Base-by-base conservation (phyloP, 192 early-diverging fungal species). In the Fimicolochytrium jonesii region DNA sequence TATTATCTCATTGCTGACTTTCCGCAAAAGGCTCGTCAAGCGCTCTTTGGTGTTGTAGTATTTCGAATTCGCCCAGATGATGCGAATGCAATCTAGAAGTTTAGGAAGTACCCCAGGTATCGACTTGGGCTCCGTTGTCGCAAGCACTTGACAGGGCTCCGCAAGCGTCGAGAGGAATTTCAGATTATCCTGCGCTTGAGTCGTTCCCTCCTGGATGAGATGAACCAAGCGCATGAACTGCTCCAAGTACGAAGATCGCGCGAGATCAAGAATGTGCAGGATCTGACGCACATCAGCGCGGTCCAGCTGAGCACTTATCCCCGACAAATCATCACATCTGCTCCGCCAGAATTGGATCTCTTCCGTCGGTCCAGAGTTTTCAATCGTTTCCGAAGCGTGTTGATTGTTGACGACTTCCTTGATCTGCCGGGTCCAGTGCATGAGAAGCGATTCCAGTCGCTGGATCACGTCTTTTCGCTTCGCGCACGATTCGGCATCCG, bases 321-420 rank as follows among this genome's bases (percentile, higher is more conserved):
- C 76, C 1, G 79, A 85, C 30, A 86, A 59, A 58, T 86, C 83
- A 22, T 82, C 82, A 59, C 83, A 86, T 2, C 83, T 61, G 31
- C 63, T 75, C 30, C 76, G 37, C 83, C 83, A 86, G 42, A 86
- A 86, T 34, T 80, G 77, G 55, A 86, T 84, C 51, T 86, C 83
- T 45, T 86, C 83, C 43, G 85, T 58, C 5, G 83, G 83, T 7
- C 83, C 83, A 1, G 77, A 77, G 62, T 78, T 86, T 59, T 86
- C 83, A 31, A 73, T 64, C 43, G 72, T 76, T 64, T 78, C 77
- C 1, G 74, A 75, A 17, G 61, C 76, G 62, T 86, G 83, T 53
- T 86, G 83, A 37, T 77, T 77, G 64, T 84, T 86, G 41, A 86
- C 70, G 45, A 86, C 83, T 34, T 86, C 83, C 59, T 86, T 86